Evolutionary conservation across 1,139 yeast species (phyloP).

Genomic region (Hanseniaspora uvarum): DNA sequence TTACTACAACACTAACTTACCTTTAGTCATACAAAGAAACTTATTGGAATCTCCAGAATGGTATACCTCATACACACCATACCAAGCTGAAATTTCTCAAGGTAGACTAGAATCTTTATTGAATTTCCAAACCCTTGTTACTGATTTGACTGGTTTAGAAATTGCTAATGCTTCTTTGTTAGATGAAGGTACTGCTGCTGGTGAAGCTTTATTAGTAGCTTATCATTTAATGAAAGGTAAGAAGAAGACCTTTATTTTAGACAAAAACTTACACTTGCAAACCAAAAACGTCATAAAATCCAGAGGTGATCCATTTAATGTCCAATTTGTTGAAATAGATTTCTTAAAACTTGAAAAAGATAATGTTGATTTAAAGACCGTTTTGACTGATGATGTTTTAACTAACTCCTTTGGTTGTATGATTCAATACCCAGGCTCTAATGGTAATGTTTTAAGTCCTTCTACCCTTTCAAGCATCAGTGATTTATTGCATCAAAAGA

Average conservation of each 20-base stretch:
- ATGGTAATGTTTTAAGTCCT: conserved; percentile 54
- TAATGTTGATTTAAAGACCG: conserved; percentile 16
- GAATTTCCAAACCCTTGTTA: conserved; percentile 80
- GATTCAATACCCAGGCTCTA: conserved; percentile 83
- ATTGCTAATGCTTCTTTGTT: conserved; percentile 87
- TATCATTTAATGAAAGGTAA: conserved; percentile 61
- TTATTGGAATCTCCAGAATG: conserved; percentile 89
- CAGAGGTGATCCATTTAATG: conserved; percentile 66
- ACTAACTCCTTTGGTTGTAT: conserved; percentile 63
- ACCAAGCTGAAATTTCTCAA: conserved; percentile 95
- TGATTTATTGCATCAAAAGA: conserved; percentile 54
- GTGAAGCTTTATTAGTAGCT: conserved; percentile 88
- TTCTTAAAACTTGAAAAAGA: conserved; percentile 32
- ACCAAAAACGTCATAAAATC: conserved; percentile 68
- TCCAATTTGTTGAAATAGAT: conserved; percentile 53
- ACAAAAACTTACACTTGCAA: conserved; percentile 70
- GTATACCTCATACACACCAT: conserved; percentile 97
- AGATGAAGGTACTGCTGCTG: conserved; percentile 97
- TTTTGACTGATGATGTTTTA: conserved; percentile 26
- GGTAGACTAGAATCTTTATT: conserved; percentile 85
- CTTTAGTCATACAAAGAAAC: conserved; percentile 89
- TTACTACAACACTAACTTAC: conserved; percentile 79
- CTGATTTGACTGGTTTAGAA: conserved; percentile 84
- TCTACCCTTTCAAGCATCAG: conserved; percentile 46
- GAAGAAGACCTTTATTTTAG: conserved; percentile 60